Percentiles rank a stretch among this genome's conserved stretches.
phyloP scores from a whole-genome alignment of 108 stramenopile genomes.

The Seminavis robusta region DNA sequence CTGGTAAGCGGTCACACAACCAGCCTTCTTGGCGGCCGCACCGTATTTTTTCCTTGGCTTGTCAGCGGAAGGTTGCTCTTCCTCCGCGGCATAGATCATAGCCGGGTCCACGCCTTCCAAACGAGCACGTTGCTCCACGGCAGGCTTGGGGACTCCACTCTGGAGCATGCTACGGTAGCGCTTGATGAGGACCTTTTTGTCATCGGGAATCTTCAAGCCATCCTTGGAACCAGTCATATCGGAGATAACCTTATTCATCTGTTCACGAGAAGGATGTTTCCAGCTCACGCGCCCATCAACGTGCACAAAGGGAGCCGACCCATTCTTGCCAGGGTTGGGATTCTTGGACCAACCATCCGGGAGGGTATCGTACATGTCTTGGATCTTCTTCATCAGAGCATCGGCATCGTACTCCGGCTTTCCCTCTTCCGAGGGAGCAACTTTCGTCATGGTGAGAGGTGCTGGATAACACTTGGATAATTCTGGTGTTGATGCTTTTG shows the following conservation, averaged over 20 bases:
- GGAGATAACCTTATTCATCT: too few relatives aligned
- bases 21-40: neutral
- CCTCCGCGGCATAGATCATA: slow-evolving; percentile 12
- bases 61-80: neutral
- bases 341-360: slow-evolving; percentile 18
- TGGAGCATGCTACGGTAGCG: slow-evolving; percentile 43
- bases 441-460: too few relatives aligned
- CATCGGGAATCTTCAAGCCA: too few relatives aligned
- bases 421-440: too few relatives aligned
- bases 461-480: too few relatives aligned
- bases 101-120: slow-evolving; percentile 41
- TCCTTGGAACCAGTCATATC: too few relatives aligned
- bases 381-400: too few relatives aligned
- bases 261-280: slow-evolving; percentile 6
- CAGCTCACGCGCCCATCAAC: slow-evolving; percentile 3
- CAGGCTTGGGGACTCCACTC: slow-evolving; percentile 34
- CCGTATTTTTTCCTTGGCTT: neutral
- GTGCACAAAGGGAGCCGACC: slow-evolving; percentile 15
- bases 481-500: too few relatives aligned
- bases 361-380: too few relatives aligned
- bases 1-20: slow-evolving; percentile 15
- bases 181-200: slow-evolving; percentile 23
- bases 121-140: slow-evolving; percentile 41
- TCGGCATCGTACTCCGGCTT: too few relatives aligned
- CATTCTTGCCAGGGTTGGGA: neutral